These are phyloP conservation scores for Aspergillus homomorphus DNA, from an alignment of 495 filamentous ascomycete species.

Conservation along the genomic window DNA sequence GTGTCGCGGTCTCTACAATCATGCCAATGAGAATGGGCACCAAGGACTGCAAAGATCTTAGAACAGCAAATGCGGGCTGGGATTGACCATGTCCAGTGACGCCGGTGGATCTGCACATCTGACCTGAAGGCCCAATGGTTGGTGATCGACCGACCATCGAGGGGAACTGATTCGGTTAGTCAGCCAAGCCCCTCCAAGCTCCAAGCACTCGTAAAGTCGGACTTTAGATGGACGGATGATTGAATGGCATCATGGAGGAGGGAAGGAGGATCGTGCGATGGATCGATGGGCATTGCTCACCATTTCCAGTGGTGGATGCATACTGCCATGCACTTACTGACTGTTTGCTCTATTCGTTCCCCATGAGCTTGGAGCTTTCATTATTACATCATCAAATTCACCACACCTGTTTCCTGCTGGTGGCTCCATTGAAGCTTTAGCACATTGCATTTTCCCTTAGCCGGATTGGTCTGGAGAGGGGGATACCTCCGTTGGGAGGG, in stretches of 20 bases:
- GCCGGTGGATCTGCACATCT: neutral
- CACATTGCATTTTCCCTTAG: neutral
- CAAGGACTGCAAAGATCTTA: neutral
- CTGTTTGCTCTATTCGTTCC: neutral
- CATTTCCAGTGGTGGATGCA: neutral
- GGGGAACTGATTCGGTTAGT: slow-evolving; percentile 6
- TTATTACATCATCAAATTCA: slow-evolving; percentile 4
- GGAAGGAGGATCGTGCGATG: neutral
- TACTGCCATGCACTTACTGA: no score
- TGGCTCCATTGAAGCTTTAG: neutral
- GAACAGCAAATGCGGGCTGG: neutral
- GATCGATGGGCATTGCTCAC: neutral
- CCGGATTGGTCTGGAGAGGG: neutral
- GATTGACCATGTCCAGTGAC: neutral
- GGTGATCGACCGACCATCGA: neutral
- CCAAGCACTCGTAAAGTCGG: neutral
- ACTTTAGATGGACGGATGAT: neutral
- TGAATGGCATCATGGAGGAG: neutral
- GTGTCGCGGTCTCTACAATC: no score
- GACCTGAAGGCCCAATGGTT: neutral
- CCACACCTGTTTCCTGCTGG: no score
- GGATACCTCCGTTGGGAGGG: neutral
- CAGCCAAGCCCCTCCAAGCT: slow-evolving; percentile 8
- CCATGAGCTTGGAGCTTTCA: neutral
- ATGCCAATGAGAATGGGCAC: neutral